Evolutionary conservation across 2,329 filamentous ascomycete genomes (phyloP).

Genomic region (Fusarium compactum): DNA sequence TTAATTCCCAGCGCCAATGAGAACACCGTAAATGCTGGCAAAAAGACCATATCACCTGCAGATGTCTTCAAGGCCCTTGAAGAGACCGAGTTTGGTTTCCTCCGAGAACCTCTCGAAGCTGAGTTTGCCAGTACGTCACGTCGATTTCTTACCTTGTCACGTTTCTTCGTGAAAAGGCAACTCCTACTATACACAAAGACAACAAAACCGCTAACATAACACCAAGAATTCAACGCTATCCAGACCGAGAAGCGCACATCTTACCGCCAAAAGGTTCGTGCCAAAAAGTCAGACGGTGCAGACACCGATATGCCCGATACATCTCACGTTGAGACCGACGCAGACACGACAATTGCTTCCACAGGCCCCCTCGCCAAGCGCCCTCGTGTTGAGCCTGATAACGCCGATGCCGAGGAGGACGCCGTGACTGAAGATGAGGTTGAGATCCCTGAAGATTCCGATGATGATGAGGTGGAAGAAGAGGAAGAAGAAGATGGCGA

Average conservation of each 20-base stretch:
- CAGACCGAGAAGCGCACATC: slow-evolving; percentile 80
- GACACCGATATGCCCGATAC: slow-evolving; percentile 56
- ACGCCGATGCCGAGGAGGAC: slow-evolving; percentile 54
- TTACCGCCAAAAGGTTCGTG: slow-evolving; percentile 77
- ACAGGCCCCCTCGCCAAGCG: slow-evolving; percentile 56
- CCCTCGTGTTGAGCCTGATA: slow-evolving; percentile 60
- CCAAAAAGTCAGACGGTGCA: slow-evolving; percentile 64
- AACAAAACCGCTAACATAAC: slow-evolving; percentile 1
- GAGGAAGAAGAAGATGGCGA: slow-evolving; percentile 56
- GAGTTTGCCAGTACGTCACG: slow-evolving; percentile 80
- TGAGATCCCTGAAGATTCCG: slow-evolving; percentile 59
- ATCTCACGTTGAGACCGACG: slow-evolving; percentile 44
- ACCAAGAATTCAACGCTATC: slow-evolving; percentile 75
- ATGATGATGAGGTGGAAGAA: slow-evolving; percentile 63
- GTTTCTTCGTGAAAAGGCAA: background rate
- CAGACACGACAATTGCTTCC: slow-evolving; percentile 50
- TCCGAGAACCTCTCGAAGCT: slow-evolving; percentile 75
- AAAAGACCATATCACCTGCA: slow-evolving; percentile 81
- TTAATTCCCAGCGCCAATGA: slow-evolving; percentile 74
- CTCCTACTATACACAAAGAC: background rate
- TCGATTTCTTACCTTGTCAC: slow-evolving; percentile 31
- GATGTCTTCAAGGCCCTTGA: slow-evolving; percentile 83
- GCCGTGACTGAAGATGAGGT: slow-evolving; percentile 57
- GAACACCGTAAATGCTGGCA: slow-evolving; percentile 72
- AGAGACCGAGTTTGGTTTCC: slow-evolving; percentile 82